These are phyloP conservation scores for Serendipita sp. DNA, from an alignment of 768 basidiomycete genomes.

Conservation along the genomic window DNA sequence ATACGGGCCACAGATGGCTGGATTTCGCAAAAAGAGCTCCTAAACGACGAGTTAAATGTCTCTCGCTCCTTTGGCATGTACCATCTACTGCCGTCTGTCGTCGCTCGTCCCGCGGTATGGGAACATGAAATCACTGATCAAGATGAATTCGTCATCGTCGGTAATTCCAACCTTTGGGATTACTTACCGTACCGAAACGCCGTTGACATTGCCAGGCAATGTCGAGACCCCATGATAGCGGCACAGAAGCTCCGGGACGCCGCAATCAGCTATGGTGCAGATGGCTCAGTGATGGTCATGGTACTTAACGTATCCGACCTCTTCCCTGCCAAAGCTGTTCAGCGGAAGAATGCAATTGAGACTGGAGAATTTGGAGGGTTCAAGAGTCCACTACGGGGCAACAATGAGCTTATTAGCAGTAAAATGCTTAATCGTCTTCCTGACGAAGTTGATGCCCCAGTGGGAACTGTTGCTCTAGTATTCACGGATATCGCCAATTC, in stretches of 20 bases:
- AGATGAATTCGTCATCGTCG: constrained; percentile 95
- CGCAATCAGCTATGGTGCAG: constrained; percentile 90
- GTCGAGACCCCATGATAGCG: constrained; percentile 70
- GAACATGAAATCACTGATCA: constrained; percentile 53
- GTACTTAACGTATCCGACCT: constrained; percentile 72
- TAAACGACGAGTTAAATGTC: constrained; percentile 82
- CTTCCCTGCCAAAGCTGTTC: constrained; percentile 27
- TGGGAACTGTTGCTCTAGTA: constrained; percentile 76
- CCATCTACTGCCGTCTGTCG: constrained; percentile 76
- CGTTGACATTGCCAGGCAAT: constrained; percentile 80
- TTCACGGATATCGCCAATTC: constrained; percentile 98
- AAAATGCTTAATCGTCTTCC: constrained; percentile 29
- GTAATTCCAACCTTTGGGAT: constrained; percentile 86
- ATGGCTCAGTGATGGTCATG: constrained; percentile 95
- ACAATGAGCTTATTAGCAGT: constrained; percentile 8
- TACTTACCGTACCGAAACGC: constrained; percentile 88
- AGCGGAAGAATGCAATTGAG: not conserved
- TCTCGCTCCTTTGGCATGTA: constrained; percentile 93
- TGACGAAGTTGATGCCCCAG: constrained; percentile 68
- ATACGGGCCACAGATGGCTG: constrained; percentile 87
- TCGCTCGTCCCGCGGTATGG: constrained; percentile 68
- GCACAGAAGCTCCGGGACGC: constrained; percentile 95
- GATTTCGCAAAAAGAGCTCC: constrained; percentile 77
- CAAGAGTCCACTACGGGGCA: constrained; percentile 7
- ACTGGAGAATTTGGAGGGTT: not conserved